Base-by-base conservation (phyloP, 768 basidiomycete genomes). In the Tulasnella sp. region DNA sequence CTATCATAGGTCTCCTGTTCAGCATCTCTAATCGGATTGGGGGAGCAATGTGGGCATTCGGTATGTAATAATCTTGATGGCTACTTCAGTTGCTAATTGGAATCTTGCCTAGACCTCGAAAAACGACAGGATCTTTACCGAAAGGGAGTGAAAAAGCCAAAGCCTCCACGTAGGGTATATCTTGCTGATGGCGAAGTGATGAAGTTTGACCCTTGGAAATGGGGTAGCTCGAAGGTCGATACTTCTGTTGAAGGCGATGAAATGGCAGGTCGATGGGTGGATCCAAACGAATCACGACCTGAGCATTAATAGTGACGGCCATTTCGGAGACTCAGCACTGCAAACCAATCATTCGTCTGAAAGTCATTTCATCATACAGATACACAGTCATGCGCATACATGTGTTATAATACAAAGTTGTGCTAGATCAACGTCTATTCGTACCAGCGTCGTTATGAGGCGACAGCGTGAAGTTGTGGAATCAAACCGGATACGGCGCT, bases 11-110 rank as follows among this genome's bases (percentile, higher is more conserved):
- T 0, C 66, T 93, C 4, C 64, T 83, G 8, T 88, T 93, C 62
- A 80, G 80, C 1, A 70, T 93, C 15, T 90, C 87, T 0, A 92
- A 93, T 62, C 73, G 87, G 5, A 75, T 93, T 22, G 90, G 90
- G 5, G 91, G 87, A 2, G 89, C 89, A 1, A 93, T 95, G 91
- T 95, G 89, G 83, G 83, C 85, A 4, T 78, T 81, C 56, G 84
- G 82, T 84, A 50, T 13, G 70, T 59, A 22, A 25, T 19, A 29
- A 2, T n/a, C 24, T 44, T 33, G n/a, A 32, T 35, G n/a, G 12
- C 20, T 4, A 22, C 6, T 40, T 12, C 39, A 19, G 3, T 32
- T 19, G 31, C 8, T 10, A 13, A n/a, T 20, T 19, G 59, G 62
- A 61, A 15, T 61, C 60, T 54, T n/a, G 12, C 15, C 24, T 16